Evolutionary conservation across 306 rosid species (phyloP).

Genomic region (Quercus mongolica): DNA sequence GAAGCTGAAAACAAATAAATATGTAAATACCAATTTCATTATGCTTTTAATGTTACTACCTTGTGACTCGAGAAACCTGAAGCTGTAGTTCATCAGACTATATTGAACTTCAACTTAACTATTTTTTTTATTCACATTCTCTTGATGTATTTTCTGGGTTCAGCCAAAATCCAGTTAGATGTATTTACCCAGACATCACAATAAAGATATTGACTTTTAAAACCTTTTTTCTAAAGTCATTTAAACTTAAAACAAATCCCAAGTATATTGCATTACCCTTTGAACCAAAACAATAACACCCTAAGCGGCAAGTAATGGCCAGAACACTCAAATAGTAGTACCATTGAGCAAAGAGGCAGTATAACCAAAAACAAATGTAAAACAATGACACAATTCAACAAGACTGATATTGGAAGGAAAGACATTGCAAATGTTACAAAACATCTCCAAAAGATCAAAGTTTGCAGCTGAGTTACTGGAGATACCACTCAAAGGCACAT

Average conservation of each 20-base stretch:
- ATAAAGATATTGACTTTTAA: not conserved
- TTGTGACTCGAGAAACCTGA: not conserved
- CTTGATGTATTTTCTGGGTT: not conserved
- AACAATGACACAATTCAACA: not conserved
- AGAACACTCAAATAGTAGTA: not conserved
- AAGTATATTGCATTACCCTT: not conserved
- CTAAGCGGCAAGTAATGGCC: not conserved
- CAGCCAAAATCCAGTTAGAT: not conserved
- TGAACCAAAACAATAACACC: not conserved
- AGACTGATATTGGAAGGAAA: not conserved
- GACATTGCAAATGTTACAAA: not conserved
- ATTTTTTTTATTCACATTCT: not conserved
- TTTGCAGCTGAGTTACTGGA: conserved; percentile 15
- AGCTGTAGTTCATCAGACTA: not conserved
- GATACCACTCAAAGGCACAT: conserved; percentile 67
- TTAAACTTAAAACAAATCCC: not conserved
- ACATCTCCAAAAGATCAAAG: not conserved
- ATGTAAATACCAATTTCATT: not conserved
- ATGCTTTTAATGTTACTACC: not conserved
- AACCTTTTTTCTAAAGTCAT: too few relatives aligned
- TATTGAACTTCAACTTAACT: not conserved
- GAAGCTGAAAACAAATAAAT: not conserved
- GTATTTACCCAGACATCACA: not conserved
- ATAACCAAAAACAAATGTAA: not conserved
- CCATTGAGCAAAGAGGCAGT: not conserved